Evolutionary conservation across 768 basidiomycete species (phyloP), one percentile per base, ranked within the genome.

Genomic region (Glaciozyma martinii): DNA sequence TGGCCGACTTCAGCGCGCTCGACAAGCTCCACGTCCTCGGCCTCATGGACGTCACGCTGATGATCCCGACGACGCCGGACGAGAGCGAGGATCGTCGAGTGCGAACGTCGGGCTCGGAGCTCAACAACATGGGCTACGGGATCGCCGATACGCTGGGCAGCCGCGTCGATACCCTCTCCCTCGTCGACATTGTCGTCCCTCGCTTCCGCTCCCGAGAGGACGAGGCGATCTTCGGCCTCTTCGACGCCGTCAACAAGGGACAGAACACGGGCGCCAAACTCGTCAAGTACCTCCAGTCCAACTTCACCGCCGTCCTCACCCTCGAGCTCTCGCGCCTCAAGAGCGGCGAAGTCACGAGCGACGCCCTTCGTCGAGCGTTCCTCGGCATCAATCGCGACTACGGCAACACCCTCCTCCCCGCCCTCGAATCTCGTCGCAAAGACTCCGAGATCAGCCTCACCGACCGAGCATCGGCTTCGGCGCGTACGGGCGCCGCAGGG

Each of bases 161-260:
- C 29, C 80, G 79, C 63, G 82, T 83, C 65, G 88, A 91, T 55
- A 83, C 84, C 60, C 81, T 97, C 50, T 86, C 83, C 54, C 90
- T 94, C 85, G 82, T 95, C 68, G 95, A 99, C 76, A 82, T 98
- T 30, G 94, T 94, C 8, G 85, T 92, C 55, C 85, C 86, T 44
- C 84, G 88, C 71, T 95, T 93, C 77, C 84, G 87, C 12, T 84
- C 82, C 19, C 79, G 81, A 63, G 81, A 84, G 54, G 84, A 85
- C 73, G 89, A 93, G 75, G 90, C 90, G 18, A 80, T 99, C 25
- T 95, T 99, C 72, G 95, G 91, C 27, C 90, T 99, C 86, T 98
- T 98, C 76, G 93, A 94, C 58, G 71, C 72, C 19, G 68, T 68
- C 56, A 84, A 84, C 60, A 89, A 87, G 54, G 64, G 63, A 19